Evolutionary conservation across 2,329 filamentous ascomycete genomes (phyloP).

Genomic region (Sarocladium oryzae): DNA sequence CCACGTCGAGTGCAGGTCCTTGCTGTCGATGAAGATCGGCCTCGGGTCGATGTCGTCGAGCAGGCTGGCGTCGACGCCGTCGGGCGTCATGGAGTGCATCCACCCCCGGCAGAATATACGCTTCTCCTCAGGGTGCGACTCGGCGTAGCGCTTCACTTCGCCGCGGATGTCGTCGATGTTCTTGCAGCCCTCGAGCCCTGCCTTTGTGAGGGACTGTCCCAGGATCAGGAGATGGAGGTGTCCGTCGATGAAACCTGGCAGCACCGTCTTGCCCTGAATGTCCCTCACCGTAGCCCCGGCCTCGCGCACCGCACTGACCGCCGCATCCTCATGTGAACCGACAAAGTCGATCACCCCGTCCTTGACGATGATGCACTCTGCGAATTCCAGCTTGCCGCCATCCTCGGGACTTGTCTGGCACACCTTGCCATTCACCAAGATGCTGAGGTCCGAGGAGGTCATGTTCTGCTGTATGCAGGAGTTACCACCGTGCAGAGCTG

Average conservation of each 20-base stretch:
- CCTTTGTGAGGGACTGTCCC: constrained; percentile 46
- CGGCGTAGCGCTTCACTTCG: constrained; percentile 38
- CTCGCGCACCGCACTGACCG: constrained; percentile 17
- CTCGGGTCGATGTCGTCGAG: constrained; percentile 47
- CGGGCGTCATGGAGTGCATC: constrained; percentile 45
- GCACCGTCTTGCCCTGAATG: constrained; percentile 29
- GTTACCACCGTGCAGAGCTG: no score
- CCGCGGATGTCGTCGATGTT: constrained; percentile 42
- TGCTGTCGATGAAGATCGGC: constrained; percentile 51
- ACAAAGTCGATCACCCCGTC: constrained; percentile 28
- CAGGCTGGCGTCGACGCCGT: constrained; percentile 32
- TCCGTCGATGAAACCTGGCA: constrained; percentile 52
- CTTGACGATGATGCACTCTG: constrained; percentile 26
- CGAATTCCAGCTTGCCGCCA: constrained; percentile 21
- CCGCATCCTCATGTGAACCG: constrained; percentile 21
- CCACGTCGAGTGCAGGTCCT: constrained; percentile 52
- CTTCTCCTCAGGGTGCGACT: constrained; percentile 37
- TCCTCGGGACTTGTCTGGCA: constrained; percentile 19
- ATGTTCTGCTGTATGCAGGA: no score
- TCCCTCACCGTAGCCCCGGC: constrained; percentile 20
- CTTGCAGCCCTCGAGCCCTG: constrained; percentile 41
- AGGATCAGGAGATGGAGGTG: constrained; percentile 50
- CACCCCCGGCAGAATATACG: constrained; percentile 49
- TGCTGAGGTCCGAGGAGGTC: constrained; percentile 1
- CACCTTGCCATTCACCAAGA: constrained; percentile 24